phyloP scores from a whole-genome alignment of 768 basidiomycete genomes.

The Amanita exitialis region DNA sequence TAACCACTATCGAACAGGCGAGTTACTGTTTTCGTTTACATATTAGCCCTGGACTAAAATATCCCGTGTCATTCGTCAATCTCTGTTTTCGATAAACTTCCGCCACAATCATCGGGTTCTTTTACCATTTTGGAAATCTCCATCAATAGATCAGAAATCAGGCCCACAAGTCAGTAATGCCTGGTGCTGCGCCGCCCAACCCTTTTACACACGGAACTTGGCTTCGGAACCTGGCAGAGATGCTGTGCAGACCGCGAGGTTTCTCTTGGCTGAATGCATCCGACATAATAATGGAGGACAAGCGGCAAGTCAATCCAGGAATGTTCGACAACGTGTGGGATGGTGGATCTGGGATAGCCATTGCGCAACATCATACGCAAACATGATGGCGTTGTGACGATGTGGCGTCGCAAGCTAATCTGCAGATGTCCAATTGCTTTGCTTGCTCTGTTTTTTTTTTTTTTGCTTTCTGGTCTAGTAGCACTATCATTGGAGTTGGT shows the following conservation, averaged over 20 bases:
- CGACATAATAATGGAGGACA: conserved; percentile 58
- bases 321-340: conserved; percentile 11
- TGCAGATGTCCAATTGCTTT: not conserved
- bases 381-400: not conserved
- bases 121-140: not conserved
- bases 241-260: conserved; percentile 74
- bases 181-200: conserved; percentile 63
- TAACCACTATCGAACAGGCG: conserved; percentile 96
- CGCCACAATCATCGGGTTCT: not conserved
- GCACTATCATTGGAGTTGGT: not conserved
- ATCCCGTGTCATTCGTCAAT: not conserved
- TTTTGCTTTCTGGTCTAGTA: conserved; percentile 2
- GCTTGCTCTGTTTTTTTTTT: conserved; percentile 1
- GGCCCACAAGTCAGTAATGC: conserved; percentile 62
- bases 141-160: conserved; percentile 69
- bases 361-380: not conserved
- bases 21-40: conserved; percentile 15
- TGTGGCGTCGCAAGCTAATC: not conserved
- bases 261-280: conserved; percentile 69
- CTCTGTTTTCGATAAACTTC: not conserved
- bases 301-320: conserved; percentile 68
- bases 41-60: not conserved
- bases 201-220: conserved; percentile 80
- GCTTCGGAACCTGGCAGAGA: conserved; percentile 62
- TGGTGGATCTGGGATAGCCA: conserved; percentile 8